Percentiles rank a stretch among this genome's conserved stretches.
Evolutionary conservation across 1,284 basidiomycete genomes (phyloP).

Genomic region (Pholiota adiposa): DNA sequence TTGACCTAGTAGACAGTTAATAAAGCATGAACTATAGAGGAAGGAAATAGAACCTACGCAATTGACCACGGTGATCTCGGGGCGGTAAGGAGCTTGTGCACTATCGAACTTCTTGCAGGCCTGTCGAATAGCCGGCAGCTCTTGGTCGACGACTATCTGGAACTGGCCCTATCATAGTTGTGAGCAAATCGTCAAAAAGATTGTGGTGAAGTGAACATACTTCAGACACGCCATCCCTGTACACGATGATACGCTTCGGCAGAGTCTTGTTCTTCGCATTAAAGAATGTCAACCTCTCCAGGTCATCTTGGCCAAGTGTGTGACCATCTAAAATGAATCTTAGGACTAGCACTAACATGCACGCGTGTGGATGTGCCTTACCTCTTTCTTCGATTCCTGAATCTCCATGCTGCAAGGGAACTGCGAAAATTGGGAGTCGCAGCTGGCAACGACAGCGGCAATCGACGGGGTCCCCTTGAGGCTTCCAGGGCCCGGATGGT

Average conservation of each 20-base stretch:
- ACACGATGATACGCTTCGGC: conserved; percentile 71
- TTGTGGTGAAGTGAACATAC: conserved; percentile 38
- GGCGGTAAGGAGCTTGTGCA: conserved; percentile 53
- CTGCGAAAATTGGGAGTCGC: conserved; percentile 65
- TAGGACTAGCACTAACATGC: neutral
- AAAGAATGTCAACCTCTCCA: conserved; percentile 62
- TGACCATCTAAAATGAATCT: conserved; percentile 64
- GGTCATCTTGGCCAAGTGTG: conserved; percentile 72
- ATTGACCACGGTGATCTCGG: conserved; percentile 76
- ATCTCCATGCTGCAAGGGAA: conserved; percentile 76
- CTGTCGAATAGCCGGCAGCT: conserved; percentile 64
- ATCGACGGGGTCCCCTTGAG: conserved; percentile 73
- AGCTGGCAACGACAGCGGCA: conserved; percentile 78
- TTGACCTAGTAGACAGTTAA: conserved; percentile 48
- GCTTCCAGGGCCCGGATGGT: conserved; percentile 78
- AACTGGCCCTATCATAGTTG: conserved; percentile 66
- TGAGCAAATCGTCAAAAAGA: neutral
- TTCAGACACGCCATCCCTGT: conserved; percentile 81
- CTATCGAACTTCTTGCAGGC: conserved; percentile 61
- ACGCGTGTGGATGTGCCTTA: conserved; percentile 24
- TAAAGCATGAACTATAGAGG: neutral
- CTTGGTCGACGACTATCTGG: conserved; percentile 62
- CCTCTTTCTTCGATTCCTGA: conserved; percentile 77
- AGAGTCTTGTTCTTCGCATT: conserved; percentile 48
- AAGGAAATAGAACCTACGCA: conserved; percentile 43